Base-by-base conservation (phyloP, 768 basidiomycete species). In the Lyophyllum semitale region DNA sequence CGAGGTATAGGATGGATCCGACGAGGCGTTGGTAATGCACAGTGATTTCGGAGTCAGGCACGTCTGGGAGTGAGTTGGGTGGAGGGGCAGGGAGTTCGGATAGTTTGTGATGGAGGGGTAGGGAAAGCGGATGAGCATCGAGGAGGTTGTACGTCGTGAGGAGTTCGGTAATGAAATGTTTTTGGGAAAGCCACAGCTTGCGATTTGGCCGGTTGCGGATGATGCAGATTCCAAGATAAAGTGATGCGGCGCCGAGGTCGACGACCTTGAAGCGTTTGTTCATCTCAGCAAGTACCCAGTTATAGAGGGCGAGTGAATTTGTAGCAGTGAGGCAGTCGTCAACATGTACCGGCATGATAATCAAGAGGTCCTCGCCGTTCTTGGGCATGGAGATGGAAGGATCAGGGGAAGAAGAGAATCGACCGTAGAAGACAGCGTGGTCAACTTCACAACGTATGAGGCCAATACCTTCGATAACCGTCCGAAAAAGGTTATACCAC, bases 1-100 rank as follows among this genome's bases (percentile, higher is more conserved):
- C 59, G 0, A 72, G 53, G 49, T 72, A 74, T 5, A 66, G 67
- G 0, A 73, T 32, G 1, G 48, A 65, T 2, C 68, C 68, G 1
- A 72, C 61, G 0, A 73, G 47, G 0, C 47, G 25, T 35, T 63
- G 58, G 41, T 60, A 72, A 1, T 58, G 48, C 0, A 41, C 37
- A n/a, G 15, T 59, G 17, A 68, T 20, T 1, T 66, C 59, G 1
- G 23, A 18, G 27, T 65, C 62, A 20, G 15, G 1, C 8, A 64
- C 53, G 7, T 53, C 53, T 3, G 62, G 61, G 6, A 48, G 5
- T 1, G 47, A 13, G 18, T 48, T 48, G 4, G 32, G 27, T 2
- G 48, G 48, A 7, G 48, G 33, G 2, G 27, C n/a, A 23, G 48
- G 48, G 7, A 49, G 48, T 8, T 8, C 30, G n/a, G 18, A 35